Conservation (phyloP, 2,329 filamentous ascomycete genomes). For the Cucurbitaria berberidis region DNA sequence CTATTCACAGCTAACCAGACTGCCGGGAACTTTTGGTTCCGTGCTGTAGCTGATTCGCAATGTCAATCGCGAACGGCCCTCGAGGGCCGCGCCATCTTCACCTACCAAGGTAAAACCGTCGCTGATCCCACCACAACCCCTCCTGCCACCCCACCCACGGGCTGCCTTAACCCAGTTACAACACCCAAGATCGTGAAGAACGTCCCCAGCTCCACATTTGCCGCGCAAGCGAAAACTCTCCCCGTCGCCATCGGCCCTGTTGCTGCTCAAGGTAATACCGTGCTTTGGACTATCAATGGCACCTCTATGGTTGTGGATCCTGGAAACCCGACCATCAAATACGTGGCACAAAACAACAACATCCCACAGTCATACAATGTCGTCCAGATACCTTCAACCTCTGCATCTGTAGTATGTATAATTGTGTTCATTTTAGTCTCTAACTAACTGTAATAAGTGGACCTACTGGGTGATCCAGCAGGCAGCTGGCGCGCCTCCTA, state of each 20-base stretch:
- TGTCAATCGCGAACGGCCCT: constrained; percentile 31
- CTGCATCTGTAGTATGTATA: constrained; percentile 6
- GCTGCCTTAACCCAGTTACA: constrained; percentile 46
- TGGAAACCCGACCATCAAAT: constrained; percentile 55
- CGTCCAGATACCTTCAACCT: constrained; percentile 47
- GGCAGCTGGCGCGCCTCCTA: constrained; percentile 37
- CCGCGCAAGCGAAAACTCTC: constrained; percentile 31
- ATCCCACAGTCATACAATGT: constrained; percentile 51
- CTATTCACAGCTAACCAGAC: constrained; percentile 43
- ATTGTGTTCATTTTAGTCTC: not conserved
- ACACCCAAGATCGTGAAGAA: constrained; percentile 46
- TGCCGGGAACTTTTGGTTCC: constrained; percentile 44
- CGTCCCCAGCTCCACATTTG: constrained; percentile 39
- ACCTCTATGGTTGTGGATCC: constrained; percentile 57
- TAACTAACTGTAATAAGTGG: constrained; percentile 33
- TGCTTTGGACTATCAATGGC: constrained; percentile 50
- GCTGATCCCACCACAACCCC: constrained; percentile 44
- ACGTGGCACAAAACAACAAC: constrained; percentile 51
- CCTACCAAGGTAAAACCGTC: constrained; percentile 44
- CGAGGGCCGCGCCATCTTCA: constrained; percentile 48
- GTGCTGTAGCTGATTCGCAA: constrained; percentile 29
- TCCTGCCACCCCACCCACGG: constrained; percentile 27
- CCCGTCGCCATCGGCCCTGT: constrained; percentile 41
- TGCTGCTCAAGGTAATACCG: constrained; percentile 28
- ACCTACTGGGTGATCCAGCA: constrained; percentile 58